A percentile compares a stretch with the other conserved stretches of the same genome.
phyloP scores from a whole-genome alignment of 306 rosid species.

The Biancaea sappan region DNA sequence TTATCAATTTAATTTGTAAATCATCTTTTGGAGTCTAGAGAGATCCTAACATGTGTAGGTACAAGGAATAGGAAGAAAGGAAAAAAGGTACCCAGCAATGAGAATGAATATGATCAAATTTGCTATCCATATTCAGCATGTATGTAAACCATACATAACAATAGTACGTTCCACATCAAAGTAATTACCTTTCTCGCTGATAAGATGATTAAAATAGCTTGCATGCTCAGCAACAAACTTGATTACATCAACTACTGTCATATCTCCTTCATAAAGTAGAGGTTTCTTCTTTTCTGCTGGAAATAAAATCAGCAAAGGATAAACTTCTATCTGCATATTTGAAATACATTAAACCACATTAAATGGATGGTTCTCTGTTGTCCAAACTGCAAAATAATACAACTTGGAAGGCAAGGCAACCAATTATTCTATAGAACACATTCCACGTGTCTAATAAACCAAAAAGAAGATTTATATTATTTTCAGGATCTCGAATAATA shows the following conservation, averaged over 20 bases:
- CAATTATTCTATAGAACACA: conserved; percentile 9
- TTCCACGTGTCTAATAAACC: conserved; percentile 26
- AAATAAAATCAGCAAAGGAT: conserved; percentile 83
- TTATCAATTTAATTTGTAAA: neutral
- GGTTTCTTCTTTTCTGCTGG: conserved; percentile 75
- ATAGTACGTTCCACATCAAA: neutral
- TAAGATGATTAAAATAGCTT: conserved; percentile 59
- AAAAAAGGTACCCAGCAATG: conserved; percentile 11
- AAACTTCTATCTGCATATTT: conserved; percentile 76
- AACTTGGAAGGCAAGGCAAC: conserved; percentile 25
- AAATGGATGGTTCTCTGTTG: neutral
- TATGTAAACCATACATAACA: conserved; percentile 6
- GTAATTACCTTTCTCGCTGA: conserved; percentile 65
- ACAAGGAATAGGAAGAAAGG: neutral
- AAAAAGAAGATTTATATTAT: neutral
- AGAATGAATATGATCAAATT: neutral
- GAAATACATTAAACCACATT: conserved; percentile 36
- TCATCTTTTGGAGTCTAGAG: neutral
- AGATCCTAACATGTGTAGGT: neutral
- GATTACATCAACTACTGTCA: conserved; percentile 71
- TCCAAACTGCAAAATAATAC: conserved; percentile 23
- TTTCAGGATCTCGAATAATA: conserved; percentile 1
- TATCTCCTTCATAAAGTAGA: conserved; percentile 70
- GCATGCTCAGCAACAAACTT: conserved; percentile 79
- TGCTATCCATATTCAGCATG: conserved; percentile 18